Conservation (phyloP, 192 early-diverging fungal species). For the Gonapodya prolifera region DNA sequence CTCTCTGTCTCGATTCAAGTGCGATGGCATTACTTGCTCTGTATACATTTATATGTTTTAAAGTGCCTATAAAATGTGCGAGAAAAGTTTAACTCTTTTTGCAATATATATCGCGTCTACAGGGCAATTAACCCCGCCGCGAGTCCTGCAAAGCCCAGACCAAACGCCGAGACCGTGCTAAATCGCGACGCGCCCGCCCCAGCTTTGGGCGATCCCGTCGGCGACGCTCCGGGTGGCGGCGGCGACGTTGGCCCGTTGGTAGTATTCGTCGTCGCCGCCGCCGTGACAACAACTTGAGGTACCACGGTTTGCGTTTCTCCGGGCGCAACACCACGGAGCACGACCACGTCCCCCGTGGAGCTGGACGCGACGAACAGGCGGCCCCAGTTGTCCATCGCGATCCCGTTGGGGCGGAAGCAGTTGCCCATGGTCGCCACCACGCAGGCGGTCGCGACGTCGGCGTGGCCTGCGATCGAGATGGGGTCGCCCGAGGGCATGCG, state of each 20-base stretch:
- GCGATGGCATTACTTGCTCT: no score
- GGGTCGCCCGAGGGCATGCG: not conserved
- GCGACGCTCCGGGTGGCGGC: not conserved
- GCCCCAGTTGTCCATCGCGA: not conserved
- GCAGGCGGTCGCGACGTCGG: not conserved
- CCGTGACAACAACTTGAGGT: not conserved
- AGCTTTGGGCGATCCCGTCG: not conserved
- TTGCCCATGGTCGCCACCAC: not conserved
- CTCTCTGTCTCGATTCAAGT: no score
- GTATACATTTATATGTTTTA: no score
- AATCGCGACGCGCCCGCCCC: no score
- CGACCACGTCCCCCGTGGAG: not conserved
- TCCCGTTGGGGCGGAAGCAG: not conserved
- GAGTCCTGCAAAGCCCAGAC: no score
- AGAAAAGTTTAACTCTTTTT: no score
- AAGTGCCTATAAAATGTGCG: no score
- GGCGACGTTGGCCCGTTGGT: not conserved
- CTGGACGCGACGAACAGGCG: not conserved
- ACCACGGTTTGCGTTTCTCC: not conserved
- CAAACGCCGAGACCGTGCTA: no score
- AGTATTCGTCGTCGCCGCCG: not conserved
- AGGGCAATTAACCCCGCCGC: no score
- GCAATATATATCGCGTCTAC: no score
- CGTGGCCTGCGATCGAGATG: not conserved
- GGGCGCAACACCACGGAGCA: not conserved